These are phyloP conservation scores for Diddensiella santjacobensis DNA, from an alignment of 805 yeast genomes.

Conservation along the genomic window DNA sequence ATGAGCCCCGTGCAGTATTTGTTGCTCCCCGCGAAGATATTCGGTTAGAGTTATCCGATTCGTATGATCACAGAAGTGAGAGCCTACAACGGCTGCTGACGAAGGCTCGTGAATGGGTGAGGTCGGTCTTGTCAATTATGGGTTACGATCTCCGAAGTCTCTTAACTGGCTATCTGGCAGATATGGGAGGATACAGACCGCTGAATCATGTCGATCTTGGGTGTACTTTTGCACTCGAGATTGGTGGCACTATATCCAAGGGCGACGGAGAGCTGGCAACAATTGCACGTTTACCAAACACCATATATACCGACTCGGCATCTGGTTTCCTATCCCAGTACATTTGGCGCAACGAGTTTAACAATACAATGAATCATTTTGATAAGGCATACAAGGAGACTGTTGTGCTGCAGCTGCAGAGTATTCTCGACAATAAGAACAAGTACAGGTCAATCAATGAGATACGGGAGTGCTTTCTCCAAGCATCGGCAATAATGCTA, in stretches of 20 bases:
- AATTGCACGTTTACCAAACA: conserved; percentile 34
- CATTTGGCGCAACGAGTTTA: conserved; percentile 57
- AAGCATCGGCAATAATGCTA: conserved; percentile 41
- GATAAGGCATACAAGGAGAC: conserved; percentile 2
- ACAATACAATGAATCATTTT: conserved; percentile 18
- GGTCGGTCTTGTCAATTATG: conserved; percentile 51
- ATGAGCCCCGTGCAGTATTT: conserved; percentile 77
- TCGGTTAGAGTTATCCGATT: conserved; percentile 62
- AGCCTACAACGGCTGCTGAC: conserved; percentile 59
- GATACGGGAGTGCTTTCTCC: conserved; percentile 28
- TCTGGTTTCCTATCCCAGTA: conserved; percentile 75
- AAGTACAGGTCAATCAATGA: conserved; percentile 26
- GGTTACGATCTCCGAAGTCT: conserved; percentile 74
- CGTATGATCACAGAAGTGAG: conserved; percentile 66
- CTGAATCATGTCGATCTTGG: conserved; percentile 62
- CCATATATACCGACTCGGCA: conserved; percentile 46
- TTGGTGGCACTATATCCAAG: conserved; percentile 72
- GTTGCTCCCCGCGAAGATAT: conserved; percentile 45
- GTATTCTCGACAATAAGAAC: conserved; percentile 12
- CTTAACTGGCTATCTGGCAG: conserved; percentile 70
- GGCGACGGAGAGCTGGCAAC: conserved; percentile 62
- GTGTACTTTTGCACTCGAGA: conserved; percentile 82
- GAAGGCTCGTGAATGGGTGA: conserved; percentile 66
- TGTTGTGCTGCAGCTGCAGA: conserved; percentile 21
- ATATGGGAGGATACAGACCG: conserved; percentile 36